Evolutionary conservation across 768 basidiomycete genomes (phyloP).

Genomic region (Pisolithus orientalis): DNA sequence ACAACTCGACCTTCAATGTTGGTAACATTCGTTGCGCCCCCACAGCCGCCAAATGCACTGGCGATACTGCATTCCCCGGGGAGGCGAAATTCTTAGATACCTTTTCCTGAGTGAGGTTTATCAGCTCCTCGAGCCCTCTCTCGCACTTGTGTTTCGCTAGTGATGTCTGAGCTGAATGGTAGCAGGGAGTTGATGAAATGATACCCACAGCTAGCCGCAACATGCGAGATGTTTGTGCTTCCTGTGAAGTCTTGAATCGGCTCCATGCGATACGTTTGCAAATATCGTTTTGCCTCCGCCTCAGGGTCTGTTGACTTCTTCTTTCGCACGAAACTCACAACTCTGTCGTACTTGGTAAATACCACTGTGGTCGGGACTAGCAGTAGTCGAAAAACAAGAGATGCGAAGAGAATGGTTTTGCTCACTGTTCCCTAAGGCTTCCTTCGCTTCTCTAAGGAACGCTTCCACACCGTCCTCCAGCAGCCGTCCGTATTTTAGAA

Average conservation of each 20-base stretch:
- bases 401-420: not conserved
- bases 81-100: not conserved
- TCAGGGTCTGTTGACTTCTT: not conserved
- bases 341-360: constrained; percentile 5
- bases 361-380: constrained; percentile 2
- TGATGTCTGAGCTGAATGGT: not conserved
- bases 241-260: not conserved
- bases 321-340: not conserved
- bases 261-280: not conserved
- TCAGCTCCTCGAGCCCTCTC: not conserved
- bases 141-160: not conserved
- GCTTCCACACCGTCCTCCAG: constrained; percentile 2
- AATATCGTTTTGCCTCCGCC: not conserved
- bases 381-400: not conserved
- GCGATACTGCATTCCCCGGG: not conserved
- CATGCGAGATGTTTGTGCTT: not conserved
- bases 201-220: not conserved
- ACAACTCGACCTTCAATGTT: not conserved
- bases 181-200: not conserved
- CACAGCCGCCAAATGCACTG: not conserved
- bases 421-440: constrained; percentile 2
- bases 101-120: not conserved
- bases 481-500: not conserved
- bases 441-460: not conserved
- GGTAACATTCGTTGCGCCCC: constrained; percentile 2